Evolutionary conservation across 257 asterid species (phyloP), one percentile per base, ranked within the genome.

Genomic region (Lantana camara): DNA sequence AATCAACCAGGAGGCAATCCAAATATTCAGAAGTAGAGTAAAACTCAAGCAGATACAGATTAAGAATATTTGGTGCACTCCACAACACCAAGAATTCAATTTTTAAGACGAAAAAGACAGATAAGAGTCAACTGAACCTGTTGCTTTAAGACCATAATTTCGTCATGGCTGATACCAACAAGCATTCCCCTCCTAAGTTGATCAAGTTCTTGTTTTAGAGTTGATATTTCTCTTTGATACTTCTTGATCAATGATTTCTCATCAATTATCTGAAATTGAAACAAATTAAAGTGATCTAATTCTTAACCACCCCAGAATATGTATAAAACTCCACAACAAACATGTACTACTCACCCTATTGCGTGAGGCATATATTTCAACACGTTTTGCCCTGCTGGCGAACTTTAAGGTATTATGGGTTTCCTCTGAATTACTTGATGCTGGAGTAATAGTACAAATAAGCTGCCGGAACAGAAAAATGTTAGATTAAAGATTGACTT

Each of bases 371-470:
- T 70, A 80, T 34, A 94, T 90, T 74, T 94, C 99, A n/a, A 94
- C 97, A 57, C 83, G 87, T 79, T 94, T 94, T 35, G 99, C 97
- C 87, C 99, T 79, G 89, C 96, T 90, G 61, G 99, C 99, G 68
- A 94, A 94, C 73, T 94, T 90, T 77, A 94, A 80, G 32, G 99
- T 94, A 79, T 90, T 94, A 70, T 88, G 97, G 42, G 99, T 90
- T 77, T 94, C 99, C 83, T 94, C 99, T 79, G 76, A 46, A 79
- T 85, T 90, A 76, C 99, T 94, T 65, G 99, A 90, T 64, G 99
- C 99, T 51, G 97, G 99, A 69, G 96, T 94, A 46, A 94, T 82
- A 7, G 99, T 90, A 71, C 97, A 94, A 68, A 94, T 84, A 66
- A 94, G 96, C 99, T 94, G 88, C 14, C 66, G 66, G 52, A 51